A percentile compares a stretch with the other conserved stretches of the same genome.
These are phyloP conservation scores for Saccharomyces hybrid DNA, from an alignment of 1,139 yeast genomes.

Conservation along the genomic window DNA sequence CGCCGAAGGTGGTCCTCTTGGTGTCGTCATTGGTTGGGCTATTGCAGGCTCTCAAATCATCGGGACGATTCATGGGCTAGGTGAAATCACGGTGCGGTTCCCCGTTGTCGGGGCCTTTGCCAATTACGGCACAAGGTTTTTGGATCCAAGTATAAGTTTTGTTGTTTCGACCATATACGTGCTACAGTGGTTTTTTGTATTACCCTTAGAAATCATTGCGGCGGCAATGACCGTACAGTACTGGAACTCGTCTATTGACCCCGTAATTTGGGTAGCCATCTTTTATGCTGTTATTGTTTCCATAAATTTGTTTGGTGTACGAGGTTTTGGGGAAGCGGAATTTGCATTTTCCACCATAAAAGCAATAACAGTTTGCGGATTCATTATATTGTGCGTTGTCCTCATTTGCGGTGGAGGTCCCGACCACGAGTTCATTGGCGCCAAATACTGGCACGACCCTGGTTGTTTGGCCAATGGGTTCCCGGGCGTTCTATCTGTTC, in stretches of 20 bases:
- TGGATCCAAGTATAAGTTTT: conserved; percentile 66
- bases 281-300: conserved; percentile 49
- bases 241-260: conserved; percentile 38
- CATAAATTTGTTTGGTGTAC: conserved; percentile 61
- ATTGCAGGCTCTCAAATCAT: conserved; percentile 47
- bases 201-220: conserved; percentile 67
- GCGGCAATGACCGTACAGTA: conserved; percentile 58
- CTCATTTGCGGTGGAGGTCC: conserved; percentile 65
- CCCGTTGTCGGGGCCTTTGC: conserved; percentile 70
- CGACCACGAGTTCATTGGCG: conserved; percentile 49
- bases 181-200: conserved; percentile 58
- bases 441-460: conserved; percentile 52
- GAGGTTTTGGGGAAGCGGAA: conserved; percentile 59
- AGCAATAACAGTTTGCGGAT: conserved; percentile 55
- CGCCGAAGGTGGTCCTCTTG: conserved; percentile 58
- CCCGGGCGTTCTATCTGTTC: conserved; percentile 75
- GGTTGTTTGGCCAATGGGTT: conserved; percentile 63
- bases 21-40: conserved; percentile 48
- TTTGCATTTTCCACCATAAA: conserved; percentile 52
- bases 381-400: conserved; percentile 59
- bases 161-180: conserved; percentile 70
- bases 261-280: conserved; percentile 39
- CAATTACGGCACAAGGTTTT: conserved; percentile 55
- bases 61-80: conserved; percentile 59
- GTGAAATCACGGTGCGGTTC: conserved; percentile 58